Conservation (phyloP, 176 grass and related monocot species). For the Oryza meridionalis region DNA sequence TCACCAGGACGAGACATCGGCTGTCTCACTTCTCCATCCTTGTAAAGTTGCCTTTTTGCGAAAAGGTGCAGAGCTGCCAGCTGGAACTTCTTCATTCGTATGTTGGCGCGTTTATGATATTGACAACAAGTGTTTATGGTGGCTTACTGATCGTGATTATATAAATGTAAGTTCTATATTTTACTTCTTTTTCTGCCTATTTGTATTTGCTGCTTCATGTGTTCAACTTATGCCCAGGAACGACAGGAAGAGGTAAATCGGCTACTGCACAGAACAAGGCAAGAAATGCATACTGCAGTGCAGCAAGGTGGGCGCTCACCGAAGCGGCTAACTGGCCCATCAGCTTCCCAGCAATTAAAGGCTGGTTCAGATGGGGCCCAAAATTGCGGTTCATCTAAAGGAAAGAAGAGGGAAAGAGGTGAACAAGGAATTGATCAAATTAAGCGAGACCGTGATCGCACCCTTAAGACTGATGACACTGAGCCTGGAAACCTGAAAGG, state of each 20-base stretch:
- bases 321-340: constrained; percentile 59
- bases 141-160: constrained; percentile 91
- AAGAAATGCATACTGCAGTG: constrained; percentile 95
- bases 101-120: constrained; percentile 91
- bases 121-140: constrained; percentile 89
- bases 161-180: constrained; percentile 74
- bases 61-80: constrained; percentile 74
- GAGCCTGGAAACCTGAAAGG: constrained; percentile 57
- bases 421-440: constrained; percentile 61
- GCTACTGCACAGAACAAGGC: constrained; percentile 63
- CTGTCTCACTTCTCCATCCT: constrained; percentile 84
- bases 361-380: constrained; percentile 57
- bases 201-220: constrained; percentile 37
- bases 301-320: constrained; percentile 81
- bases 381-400: constrained; percentile 70
- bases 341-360: constrained; percentile 69
- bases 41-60: constrained; percentile 90
- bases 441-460: constrained; percentile 62
- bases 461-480: constrained; percentile 55
- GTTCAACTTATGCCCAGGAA: constrained; percentile 61
- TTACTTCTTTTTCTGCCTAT: constrained; percentile 10
- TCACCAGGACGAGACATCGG: constrained; percentile 78
- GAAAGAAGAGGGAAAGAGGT: constrained; percentile 83
- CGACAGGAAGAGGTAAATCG: constrained; percentile 85
- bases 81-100: constrained; percentile 72